phyloP scores from a whole-genome alignment of 2,329 filamentous ascomycete species.

The Colletotrichum lindemuthianum region DNA sequence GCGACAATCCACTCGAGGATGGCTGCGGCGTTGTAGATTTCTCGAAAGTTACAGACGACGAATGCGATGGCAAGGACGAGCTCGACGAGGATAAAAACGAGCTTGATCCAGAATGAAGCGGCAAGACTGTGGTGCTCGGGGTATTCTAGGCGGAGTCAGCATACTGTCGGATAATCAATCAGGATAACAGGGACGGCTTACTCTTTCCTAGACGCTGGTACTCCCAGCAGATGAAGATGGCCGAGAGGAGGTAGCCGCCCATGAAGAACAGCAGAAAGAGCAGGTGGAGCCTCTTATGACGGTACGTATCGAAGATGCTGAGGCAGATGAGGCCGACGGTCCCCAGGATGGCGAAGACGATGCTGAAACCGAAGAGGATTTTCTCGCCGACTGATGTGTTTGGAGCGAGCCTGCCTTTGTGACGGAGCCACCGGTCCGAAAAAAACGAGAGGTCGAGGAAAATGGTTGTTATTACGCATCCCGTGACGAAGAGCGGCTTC shows the following conservation, averaged over 20 bases:
- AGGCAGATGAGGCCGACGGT: conserved; percentile 84
- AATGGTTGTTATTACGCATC: conserved; percentile 76
- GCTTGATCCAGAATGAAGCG: conserved; percentile 87
- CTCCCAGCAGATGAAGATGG: conserved; percentile 89
- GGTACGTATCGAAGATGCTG: conserved; percentile 84
- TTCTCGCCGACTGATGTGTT: conserved; percentile 75
- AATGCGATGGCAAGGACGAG: conserved; percentile 79
- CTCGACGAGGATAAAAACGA: conserved; percentile 85
- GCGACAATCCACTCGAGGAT: conserved; percentile 83
- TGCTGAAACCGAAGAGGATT: conserved; percentile 68
- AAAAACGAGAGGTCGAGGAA: conserved; percentile 85
- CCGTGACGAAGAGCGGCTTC: conserved; percentile 82
- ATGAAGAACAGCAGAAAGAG: conserved; percentile 86
- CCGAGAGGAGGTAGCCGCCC: conserved; percentile 83
- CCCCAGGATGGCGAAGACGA: conserved; percentile 77
- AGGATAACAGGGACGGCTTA: conserved; percentile 46
- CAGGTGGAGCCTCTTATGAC: conserved; percentile 74
- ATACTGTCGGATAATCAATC: not conserved
- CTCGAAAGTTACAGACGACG: conserved; percentile 61
- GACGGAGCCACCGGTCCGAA: conserved; percentile 85
- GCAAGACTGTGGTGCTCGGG: conserved; percentile 78
- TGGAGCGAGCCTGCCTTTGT: conserved; percentile 79
- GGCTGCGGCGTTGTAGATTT: conserved; percentile 72
- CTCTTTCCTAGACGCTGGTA: conserved; percentile 86
- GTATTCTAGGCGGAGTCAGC: conserved; percentile 62